These are phyloP conservation scores for Erythrophleum ivorense DNA, from an alignment of 331 rosid genomes.

Conservation along the genomic window DNA sequence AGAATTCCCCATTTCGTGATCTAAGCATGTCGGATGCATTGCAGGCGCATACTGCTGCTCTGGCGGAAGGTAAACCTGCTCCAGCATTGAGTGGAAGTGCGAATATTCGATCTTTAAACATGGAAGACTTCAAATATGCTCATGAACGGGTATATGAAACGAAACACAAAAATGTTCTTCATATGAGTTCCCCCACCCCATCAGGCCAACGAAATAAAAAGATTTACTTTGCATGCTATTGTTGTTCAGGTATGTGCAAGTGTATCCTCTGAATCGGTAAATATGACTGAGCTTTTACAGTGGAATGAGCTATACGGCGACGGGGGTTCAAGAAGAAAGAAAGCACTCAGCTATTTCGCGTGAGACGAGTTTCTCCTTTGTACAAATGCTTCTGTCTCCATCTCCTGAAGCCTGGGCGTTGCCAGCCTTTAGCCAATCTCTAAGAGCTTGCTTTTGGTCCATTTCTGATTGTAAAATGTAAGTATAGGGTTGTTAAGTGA, in stretches of 20 bases:
- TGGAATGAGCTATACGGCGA: constrained; percentile 94
- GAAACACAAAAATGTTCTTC: constrained; percentile 22
- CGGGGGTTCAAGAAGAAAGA: constrained; percentile 92
- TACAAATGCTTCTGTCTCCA: constrained; percentile 45
- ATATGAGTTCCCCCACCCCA: neutral
- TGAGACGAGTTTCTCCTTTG: constrained; percentile 51
- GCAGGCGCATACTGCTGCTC: constrained; percentile 75
- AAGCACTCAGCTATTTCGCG: constrained; percentile 92
- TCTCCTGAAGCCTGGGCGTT: constrained; percentile 40
- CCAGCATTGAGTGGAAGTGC: constrained; percentile 82
- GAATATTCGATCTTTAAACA: constrained; percentile 75
- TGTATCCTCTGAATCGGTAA: constrained; percentile 84
- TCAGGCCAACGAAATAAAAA: neutral
- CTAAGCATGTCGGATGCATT: constrained; percentile 2
- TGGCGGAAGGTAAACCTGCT: constrained; percentile 72
- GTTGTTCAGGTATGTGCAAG: constrained; percentile 77
- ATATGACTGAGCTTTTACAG: constrained; percentile 84
- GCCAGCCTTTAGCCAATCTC: neutral
- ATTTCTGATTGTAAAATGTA: constrained; percentile 63
- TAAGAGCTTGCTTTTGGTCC: constrained; percentile 50
- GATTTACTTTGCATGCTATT: constrained; percentile 5
- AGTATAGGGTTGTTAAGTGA: constrained; percentile 44
- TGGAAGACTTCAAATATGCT: constrained; percentile 78
- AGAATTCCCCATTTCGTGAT: neutral
- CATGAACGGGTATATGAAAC: constrained; percentile 72